These are phyloP conservation scores for Colletotrichum sp. DNA, from an alignment of 2,329 filamentous ascomycete species.

Conservation along the genomic window DNA sequence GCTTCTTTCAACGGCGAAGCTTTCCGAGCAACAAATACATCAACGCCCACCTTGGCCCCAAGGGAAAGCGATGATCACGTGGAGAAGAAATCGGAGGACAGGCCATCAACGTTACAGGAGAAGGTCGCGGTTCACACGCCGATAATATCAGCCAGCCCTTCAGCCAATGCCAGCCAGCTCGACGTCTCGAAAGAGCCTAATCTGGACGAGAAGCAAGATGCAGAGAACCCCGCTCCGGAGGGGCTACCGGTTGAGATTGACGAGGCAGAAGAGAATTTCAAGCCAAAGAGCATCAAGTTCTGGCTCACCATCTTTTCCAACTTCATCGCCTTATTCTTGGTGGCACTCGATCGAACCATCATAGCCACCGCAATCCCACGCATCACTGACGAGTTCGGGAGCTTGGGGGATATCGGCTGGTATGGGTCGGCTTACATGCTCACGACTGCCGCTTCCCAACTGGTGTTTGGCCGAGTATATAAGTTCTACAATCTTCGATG, in stretches of 20 bases:
- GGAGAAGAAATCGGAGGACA: not conserved
- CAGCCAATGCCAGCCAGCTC: not conserved
- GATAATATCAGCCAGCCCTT: not conserved
- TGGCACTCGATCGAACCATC: constrained; percentile 64
- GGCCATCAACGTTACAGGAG: not conserved
- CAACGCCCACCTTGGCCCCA: constrained; percentile 11
- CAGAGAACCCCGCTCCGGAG: not conserved
- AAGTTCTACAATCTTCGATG: constrained; percentile 53
- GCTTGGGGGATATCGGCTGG: constrained; percentile 67
- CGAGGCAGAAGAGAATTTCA: constrained; percentile 43
- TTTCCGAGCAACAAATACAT: not conserved
- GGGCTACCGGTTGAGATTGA: not conserved
- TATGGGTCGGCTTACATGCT: constrained; percentile 68
- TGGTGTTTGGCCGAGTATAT: constrained; percentile 55
- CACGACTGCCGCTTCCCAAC: constrained; percentile 59
- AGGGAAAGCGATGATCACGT: constrained; percentile 7
- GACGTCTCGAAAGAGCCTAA: constrained; percentile 7
- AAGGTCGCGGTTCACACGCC: not conserved
- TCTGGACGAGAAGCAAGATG: constrained; percentile 6
- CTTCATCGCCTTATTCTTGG: constrained; percentile 60
- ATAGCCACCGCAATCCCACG: constrained; percentile 58
- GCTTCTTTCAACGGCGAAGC: not conserved
- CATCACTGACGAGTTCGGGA: constrained; percentile 62
- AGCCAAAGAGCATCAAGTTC: constrained; percentile 58
- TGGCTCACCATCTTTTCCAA: constrained; percentile 61